These are phyloP conservation scores for Capsicum pubescens DNA, from an alignment of 257 asterid species.

Conservation along the genomic window DNA sequence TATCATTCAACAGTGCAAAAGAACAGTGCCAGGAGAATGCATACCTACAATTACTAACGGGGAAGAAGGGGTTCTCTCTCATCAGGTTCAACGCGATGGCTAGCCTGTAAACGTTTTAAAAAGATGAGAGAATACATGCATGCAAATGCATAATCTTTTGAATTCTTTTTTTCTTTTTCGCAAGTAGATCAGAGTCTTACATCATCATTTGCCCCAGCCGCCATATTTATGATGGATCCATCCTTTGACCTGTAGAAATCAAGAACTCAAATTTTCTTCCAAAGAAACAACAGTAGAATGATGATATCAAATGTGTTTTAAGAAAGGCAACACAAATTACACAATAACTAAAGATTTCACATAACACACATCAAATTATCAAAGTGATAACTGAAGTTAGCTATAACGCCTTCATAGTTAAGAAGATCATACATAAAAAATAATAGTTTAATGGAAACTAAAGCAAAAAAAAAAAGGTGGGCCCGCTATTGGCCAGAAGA, in stretches of 20 bases:
- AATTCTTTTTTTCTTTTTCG: not conserved
- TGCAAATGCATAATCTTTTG: not conserved
- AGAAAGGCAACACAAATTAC: slow-evolving; percentile 30
- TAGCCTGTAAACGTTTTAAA: slow-evolving; percentile 26
- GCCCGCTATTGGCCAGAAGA: slow-evolving; percentile 2
- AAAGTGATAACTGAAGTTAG: not conserved
- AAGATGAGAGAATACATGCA: not conserved
- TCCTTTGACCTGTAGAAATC: slow-evolving; percentile 68
- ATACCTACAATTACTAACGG: slow-evolving; percentile 29
- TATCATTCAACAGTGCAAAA: slow-evolving; percentile 9
- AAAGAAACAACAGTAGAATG: not conserved
- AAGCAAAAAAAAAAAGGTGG: not conserved
- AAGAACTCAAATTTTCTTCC: slow-evolving; percentile 28
- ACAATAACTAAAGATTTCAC: slow-evolving; percentile 17
- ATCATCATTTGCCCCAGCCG: slow-evolving; percentile 93
- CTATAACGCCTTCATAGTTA: slow-evolving; percentile 15
- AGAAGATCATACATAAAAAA: not conserved
- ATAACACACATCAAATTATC: slow-evolving; percentile 13
- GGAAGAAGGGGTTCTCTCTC: slow-evolving; percentile 36
- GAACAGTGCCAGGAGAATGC: not conserved
- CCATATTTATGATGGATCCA: slow-evolving; percentile 72
- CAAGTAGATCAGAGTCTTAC: slow-evolving; percentile 42
- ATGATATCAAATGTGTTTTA: slow-evolving; percentile 23
- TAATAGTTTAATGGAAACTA: not conserved
- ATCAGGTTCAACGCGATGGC: slow-evolving; percentile 28